A percentile compares a stretch with the other conserved stretches of the same genome.
These are phyloP conservation scores for Pseudoscleropodium purum DNA, from an alignment of 225 moss, liverwort and hornwort genomes.

Conservation along the genomic window DNA sequence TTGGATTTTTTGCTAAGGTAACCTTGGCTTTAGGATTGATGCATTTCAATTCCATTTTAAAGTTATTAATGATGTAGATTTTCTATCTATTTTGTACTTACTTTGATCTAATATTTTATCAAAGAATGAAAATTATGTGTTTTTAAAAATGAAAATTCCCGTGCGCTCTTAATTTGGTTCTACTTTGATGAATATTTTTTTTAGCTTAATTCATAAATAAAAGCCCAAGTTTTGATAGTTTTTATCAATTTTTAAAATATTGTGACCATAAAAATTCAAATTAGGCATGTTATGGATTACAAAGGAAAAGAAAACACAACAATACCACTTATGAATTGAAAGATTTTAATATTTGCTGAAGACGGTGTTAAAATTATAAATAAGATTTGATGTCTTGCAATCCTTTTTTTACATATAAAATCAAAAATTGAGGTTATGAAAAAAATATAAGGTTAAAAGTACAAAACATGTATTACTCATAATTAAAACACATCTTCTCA, in stretches of 20 bases:
- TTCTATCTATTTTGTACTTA: not conserved
- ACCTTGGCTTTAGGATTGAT: accelerated
- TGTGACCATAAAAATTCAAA: accelerated
- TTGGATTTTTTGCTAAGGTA: not conserved
- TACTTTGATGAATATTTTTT: not conserved
- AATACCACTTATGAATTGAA: not conserved
- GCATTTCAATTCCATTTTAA: not conserved
- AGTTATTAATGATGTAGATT: not conserved
- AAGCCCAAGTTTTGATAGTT: not conserved
- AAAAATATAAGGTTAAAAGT: not conserved
- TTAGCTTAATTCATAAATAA: not conserved
- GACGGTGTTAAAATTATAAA: not conserved
- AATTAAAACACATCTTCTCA: not conserved
- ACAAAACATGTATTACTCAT: accelerated
- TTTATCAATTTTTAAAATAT: not conserved
- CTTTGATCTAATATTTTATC: not conserved
- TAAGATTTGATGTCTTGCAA: not conserved
- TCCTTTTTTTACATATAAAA: not conserved
- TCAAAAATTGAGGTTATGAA: not conserved
- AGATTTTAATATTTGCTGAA: not conserved
- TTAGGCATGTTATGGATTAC: not conserved
- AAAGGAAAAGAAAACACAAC: not conserved
- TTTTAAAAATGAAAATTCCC: not conserved
- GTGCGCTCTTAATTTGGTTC: not conserved
- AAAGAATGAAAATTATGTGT: not conserved